A percentile compares a stretch with the other conserved stretches of the same genome.
Evolutionary conservation across 495 filamentous ascomycete species (phyloP).

Genomic region (Penicillium roqueforti): DNA sequence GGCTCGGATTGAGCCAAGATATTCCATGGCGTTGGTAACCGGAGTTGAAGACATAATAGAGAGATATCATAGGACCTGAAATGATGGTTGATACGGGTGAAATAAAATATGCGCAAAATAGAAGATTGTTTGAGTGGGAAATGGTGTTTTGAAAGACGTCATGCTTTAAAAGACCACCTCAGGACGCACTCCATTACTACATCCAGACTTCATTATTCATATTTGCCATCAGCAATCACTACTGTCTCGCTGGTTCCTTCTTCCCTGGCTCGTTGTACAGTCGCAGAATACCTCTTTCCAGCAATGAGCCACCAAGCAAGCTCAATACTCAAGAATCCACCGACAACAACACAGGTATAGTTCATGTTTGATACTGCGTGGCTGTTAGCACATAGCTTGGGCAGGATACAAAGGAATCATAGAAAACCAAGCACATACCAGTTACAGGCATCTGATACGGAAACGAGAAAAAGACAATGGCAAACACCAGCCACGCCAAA

Average conservation of each 20-base stretch:
- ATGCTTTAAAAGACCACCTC: background rate
- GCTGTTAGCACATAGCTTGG: background rate
- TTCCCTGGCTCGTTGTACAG: constrained; percentile 25
- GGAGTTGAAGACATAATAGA: background rate
- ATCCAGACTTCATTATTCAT: background rate
- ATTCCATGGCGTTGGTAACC: background rate
- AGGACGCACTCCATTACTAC: background rate
- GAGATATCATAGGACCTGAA: background rate
- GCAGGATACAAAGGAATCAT: background rate
- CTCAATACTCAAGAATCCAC: constrained; percentile 48
- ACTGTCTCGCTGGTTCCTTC: constrained; percentile 1
- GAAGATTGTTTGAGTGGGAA: background rate
- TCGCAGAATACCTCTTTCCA: constrained; percentile 31
- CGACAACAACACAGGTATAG: constrained; percentile 62
- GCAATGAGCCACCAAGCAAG: constrained; percentile 38
- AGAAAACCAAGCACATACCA: constrained; percentile 11
- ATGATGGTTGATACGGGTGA: background rate
- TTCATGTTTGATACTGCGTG: constrained; percentile 57
- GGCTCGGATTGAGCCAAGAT: background rate
- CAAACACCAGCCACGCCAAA: constrained; percentile 35
- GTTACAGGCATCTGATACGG: constrained; percentile 54
- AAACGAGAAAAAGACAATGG: constrained; percentile 69
- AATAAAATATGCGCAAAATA: background rate
- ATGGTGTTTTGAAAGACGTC: background rate
- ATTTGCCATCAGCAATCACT: background rate